A percentile compares a stretch with the other conserved stretches of the same genome.
Conservation (phyloP, 345 rosid genomes). For the Gossypium stocksii region DNA sequence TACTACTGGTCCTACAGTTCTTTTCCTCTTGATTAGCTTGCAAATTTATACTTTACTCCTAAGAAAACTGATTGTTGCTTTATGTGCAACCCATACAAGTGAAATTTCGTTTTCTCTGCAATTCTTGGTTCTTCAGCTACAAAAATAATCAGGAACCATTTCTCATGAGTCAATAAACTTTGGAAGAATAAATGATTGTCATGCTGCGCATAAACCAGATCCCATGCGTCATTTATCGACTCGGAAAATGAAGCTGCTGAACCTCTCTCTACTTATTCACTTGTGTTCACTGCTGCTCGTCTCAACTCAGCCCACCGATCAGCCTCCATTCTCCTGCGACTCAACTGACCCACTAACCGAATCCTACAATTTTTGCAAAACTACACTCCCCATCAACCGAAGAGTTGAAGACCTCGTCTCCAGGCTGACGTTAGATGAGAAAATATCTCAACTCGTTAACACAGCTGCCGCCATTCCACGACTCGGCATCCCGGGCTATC, state of each 20-base stretch:
- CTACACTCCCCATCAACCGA: constrained; percentile 44
- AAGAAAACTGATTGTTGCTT: constrained; percentile 15
- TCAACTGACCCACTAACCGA: constrained; percentile 42
- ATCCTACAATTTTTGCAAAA: constrained; percentile 49
- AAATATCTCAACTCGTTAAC: constrained; percentile 73
- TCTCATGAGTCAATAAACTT: background rate
- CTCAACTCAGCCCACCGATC: constrained; percentile 23
- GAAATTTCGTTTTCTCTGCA: background rate
- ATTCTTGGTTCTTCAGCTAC: background rate
- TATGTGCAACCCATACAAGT: constrained; percentile 6
- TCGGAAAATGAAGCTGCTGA: constrained; percentile 4
- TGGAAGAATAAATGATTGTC: no score
- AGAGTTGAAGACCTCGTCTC: constrained; percentile 69
- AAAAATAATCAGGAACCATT: background rate
- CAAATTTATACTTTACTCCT: constrained; percentile 8
- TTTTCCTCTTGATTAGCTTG: background rate
- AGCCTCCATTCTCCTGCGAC: constrained; percentile 62
- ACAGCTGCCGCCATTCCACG: constrained; percentile 62
- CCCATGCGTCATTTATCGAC: background rate
- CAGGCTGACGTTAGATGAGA: constrained; percentile 76
- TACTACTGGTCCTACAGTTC: constrained; percentile 4
- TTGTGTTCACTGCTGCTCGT: background rate
- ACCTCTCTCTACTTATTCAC: background rate
- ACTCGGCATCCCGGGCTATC: constrained; percentile 70
- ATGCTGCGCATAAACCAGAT: background rate